Evolutionary conservation across 306 rosid genomes (phyloP), one percentile per base, ranked within the genome.

Genomic region (Macrotyloma uniflorum): DNA sequence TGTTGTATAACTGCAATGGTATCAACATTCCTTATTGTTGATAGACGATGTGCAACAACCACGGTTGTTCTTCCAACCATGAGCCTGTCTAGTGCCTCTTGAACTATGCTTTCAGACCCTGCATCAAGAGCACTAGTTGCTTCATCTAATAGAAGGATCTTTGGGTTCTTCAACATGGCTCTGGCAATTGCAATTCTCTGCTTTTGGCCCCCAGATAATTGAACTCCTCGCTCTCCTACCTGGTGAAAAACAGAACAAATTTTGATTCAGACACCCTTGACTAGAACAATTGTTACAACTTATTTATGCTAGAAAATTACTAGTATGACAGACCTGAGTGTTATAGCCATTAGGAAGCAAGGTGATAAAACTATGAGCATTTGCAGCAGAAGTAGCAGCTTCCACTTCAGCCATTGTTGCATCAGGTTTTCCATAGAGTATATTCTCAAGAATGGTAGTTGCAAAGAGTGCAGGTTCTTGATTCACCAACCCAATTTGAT

Each of bases 391-490:
- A 65, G 99, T 64, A 4, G 98, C 94, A 2, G 85, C 93, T 87
- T 95, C 99, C n/a, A 93, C 96, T 85, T 95, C 99, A 33, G 83
- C 96, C 80, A 84, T 86, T 19, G 96, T 93, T 36, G 99, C 97
- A 66, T 88, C 98, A 8, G 98, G 83, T 80, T 88, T 96, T 23
- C 99, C 99, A 24, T 93, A 93, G 71, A 90, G 96, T 80, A 96
- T 93, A 79, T 96, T 96, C 85, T 96, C 99, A 42, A 90, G 87
- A 74, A 96, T 96, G 76, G 96, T 96, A 3, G 99, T 96, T 19
- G 99, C 99, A 77, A 96, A 96, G 14, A 96, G 90, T 4, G 99
- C 99, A 20, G 99, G 99, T 67, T 96, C 99, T 79, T 96, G 99
- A 85, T 96, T 96, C 89, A 96, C 99, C 72, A 96, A 76, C 33